phyloP scores from a whole-genome alignment of 2,329 filamentous ascomycete species.

The Huntiella decipiens region DNA sequence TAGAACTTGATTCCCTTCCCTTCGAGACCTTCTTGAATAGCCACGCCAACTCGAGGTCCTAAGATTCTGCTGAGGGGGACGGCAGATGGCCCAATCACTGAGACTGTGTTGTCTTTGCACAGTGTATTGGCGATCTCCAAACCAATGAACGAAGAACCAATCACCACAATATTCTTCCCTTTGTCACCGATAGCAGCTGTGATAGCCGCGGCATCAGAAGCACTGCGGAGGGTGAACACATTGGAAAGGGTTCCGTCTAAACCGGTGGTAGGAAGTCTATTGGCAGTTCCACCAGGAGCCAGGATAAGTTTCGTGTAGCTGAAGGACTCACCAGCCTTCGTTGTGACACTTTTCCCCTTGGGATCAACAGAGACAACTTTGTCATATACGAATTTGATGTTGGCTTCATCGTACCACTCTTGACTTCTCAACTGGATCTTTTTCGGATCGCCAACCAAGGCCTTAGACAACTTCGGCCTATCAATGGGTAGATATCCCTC shows the following conservation, averaged over 20 bases:
- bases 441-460: slow-evolving; percentile 58
- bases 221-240: slow-evolving; percentile 63
- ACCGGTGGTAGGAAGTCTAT: slow-evolving; percentile 57
- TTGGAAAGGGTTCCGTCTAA: slow-evolving; percentile 65
- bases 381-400: slow-evolving; percentile 37
- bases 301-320: slow-evolving; percentile 78
- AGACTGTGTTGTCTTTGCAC: slow-evolving; percentile 61
- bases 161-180: slow-evolving; percentile 77
- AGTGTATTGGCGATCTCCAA: slow-evolving; percentile 91
- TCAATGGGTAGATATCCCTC: slow-evolving; percentile 83
- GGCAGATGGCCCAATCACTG: slow-evolving; percentile 74
- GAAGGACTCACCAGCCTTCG: slow-evolving; percentile 50
- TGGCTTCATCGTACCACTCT: slow-evolving; percentile 53
- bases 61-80: slow-evolving; percentile 73
- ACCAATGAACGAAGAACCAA: slow-evolving; percentile 91
- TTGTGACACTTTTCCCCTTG: slow-evolving; percentile 49
- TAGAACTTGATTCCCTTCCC: slow-evolving; percentile 79
- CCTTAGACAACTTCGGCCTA: slow-evolving; percentile 88
- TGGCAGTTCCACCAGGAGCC: slow-evolving; percentile 67
- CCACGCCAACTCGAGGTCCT: slow-evolving; percentile 59
- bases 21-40: slow-evolving; percentile 63
- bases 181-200: slow-evolving; percentile 61
- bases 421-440: slow-evolving; percentile 63
- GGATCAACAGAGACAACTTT: slow-evolving; percentile 65
- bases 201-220: slow-evolving; percentile 64